These are phyloP conservation scores for Colletotrichum tropicicola DNA, from an alignment of 2,329 filamentous ascomycete genomes.

Conservation along the genomic window DNA sequence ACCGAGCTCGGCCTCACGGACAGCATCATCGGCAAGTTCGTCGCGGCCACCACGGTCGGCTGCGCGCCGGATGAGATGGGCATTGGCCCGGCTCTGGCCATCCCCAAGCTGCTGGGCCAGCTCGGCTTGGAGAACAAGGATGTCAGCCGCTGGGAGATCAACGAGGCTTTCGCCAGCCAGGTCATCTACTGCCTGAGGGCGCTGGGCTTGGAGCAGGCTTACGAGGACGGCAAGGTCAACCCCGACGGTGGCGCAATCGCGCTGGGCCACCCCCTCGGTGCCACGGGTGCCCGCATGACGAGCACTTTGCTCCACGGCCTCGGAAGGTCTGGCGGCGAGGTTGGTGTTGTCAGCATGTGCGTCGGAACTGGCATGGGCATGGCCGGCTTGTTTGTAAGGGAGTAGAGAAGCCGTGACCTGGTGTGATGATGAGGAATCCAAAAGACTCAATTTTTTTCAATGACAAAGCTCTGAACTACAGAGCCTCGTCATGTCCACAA, in stretches of 20 bases:
- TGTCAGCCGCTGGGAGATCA: constrained; percentile 90
- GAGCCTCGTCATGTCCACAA: too few relatives aligned
- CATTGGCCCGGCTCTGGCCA: constrained; percentile 85
- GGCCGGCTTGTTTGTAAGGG: constrained; percentile 72
- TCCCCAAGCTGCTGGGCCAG: constrained; percentile 80
- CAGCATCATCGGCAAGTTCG: constrained; percentile 84
- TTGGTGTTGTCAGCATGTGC: constrained; percentile 91
- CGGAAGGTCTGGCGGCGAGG: constrained; percentile 75
- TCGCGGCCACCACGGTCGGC: constrained; percentile 77
- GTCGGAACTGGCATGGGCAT: constrained; percentile 85
- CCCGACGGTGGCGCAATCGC: constrained; percentile 94
- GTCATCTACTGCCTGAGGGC: constrained; percentile 76
- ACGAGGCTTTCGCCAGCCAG: constrained; percentile 80
- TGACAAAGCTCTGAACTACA: not conserved
- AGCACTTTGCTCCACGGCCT: constrained; percentile 74
- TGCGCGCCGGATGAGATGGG: constrained; percentile 95
- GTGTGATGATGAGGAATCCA: not conserved
- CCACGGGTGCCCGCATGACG: constrained; percentile 85
- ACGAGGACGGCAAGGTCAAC: constrained; percentile 78
- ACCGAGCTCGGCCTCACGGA: constrained; percentile 74
- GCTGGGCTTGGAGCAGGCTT: constrained; percentile 70
- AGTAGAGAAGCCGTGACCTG: constrained; percentile 47
- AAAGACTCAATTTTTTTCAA: not conserved
- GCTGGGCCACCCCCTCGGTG: constrained; percentile 90
- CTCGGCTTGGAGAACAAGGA: constrained; percentile 74